A percentile compares a stretch with the other conserved stretches of the same genome.
Conservation (phyloP, 352 stramenopile species). For the Phytopythium chamaehyphon region DNA sequence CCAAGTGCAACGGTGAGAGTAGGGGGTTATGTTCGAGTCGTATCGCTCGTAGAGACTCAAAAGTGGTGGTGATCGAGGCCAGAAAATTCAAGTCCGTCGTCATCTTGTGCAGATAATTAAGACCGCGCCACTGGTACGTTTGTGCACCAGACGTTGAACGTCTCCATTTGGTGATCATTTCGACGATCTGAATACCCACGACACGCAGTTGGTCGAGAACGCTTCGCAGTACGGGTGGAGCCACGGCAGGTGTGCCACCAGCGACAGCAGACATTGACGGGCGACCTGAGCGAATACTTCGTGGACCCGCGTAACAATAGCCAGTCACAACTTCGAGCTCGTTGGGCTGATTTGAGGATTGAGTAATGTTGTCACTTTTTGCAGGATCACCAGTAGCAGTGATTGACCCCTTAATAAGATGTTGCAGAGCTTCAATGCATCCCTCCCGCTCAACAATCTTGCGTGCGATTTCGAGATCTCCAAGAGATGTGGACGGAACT, state of each 20-base stretch:
- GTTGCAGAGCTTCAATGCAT: slow-evolving; percentile 67
- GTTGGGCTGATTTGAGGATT: neutral
- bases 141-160: slow-evolving; percentile 7
- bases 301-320: slow-evolving; percentile 21
- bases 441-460: slow-evolving; percentile 81
- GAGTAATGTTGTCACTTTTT: neutral
- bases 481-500: slow-evolving; percentile 1
- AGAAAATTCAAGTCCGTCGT: slow-evolving; percentile 58
- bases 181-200: slow-evolving; percentile 63
- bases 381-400: neutral
- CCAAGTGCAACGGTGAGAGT: slow-evolving; percentile 47
- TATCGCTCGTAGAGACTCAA: slow-evolving; percentile 43
- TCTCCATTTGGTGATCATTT: slow-evolving; percentile 66
- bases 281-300: neutral
- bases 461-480: slow-evolving; percentile 59
- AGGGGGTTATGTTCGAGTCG: slow-evolving; percentile 65
- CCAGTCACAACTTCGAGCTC: slow-evolving; percentile 7
- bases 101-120: slow-evolving; percentile 86
- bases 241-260: slow-evolving; percentile 11
- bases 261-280: neutral
- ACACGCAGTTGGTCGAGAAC: slow-evolving; percentile 57
- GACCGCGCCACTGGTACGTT: slow-evolving; percentile 65
- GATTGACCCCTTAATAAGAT: slow-evolving; percentile 28
- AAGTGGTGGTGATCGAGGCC: slow-evolving; percentile 13
- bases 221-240: slow-evolving; percentile 59